Evolutionary conservation across 352 stramenopile genomes (phyloP).

Genomic region (Phytopythium sindhum): DNA sequence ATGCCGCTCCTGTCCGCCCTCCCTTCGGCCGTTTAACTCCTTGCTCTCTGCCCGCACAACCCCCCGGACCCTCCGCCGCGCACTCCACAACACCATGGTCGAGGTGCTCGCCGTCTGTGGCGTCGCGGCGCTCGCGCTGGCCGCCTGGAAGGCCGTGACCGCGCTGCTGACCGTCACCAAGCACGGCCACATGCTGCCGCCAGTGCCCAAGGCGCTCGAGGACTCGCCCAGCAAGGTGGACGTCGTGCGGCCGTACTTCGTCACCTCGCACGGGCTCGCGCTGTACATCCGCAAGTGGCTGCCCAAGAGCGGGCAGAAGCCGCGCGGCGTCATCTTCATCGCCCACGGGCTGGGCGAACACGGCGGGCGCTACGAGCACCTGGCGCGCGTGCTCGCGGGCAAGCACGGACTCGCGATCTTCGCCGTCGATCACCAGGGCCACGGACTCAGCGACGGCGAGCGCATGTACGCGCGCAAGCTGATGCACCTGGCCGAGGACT

Average conservation of each 20-base stretch:
- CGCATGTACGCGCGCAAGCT: conserved; percentile 46
- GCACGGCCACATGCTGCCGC: conserved; percentile 16
- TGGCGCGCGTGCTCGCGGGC: conserved; percentile 28
- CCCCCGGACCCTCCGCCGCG: too few species aligned
- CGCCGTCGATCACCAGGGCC: conserved; percentile 53
- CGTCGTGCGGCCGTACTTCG: conserved; percentile 27
- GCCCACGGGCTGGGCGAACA: conserved; percentile 59
- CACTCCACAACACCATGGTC: too few species aligned
- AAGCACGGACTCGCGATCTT: conserved; percentile 48
- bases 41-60: too few species aligned
- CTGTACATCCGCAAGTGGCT: conserved; percentile 49
- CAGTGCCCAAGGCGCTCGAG: conserved; percentile 4
- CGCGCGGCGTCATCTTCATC: conserved; percentile 44
- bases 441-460: conserved; percentile 57
- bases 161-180: conserved; percentile 9
- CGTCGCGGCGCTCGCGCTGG: conserved; percentile 15
- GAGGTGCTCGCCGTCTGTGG: conserved; percentile 10
- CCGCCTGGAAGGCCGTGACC: conserved; percentile 10
- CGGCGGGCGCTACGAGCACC: conserved; percentile 43
- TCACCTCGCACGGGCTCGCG: conserved; percentile 33
- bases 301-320: conserved; percentile 14
- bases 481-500: conserved; percentile 42
- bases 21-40: too few species aligned
- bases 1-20: too few species aligned
- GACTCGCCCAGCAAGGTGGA: conserved; percentile 9